These are phyloP conservation scores for Termitomyces sp. DNA, from an alignment of 768 basidiomycete species.

Conservation along the genomic window DNA sequence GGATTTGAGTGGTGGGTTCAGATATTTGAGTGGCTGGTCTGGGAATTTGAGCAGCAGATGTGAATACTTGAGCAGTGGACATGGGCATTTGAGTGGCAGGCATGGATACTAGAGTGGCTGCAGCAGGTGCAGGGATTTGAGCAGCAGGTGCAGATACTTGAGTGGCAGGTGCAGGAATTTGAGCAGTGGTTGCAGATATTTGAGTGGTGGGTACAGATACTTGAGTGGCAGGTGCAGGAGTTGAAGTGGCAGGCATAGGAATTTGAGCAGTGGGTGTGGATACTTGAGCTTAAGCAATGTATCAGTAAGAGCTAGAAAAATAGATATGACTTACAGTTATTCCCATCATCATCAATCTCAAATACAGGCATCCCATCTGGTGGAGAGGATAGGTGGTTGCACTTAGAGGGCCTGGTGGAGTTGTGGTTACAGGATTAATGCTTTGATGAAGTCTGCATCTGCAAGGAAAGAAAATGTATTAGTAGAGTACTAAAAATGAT, in stretches of 20 bases:
- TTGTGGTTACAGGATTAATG: not conserved
- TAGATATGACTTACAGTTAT: not conserved
- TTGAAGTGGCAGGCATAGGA: not conserved
- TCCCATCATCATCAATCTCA: not conserved
- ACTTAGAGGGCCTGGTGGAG: too few relatives aligned
- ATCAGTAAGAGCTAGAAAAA: too few relatives aligned
- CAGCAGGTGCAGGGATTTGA: not conserved
- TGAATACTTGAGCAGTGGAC: too few relatives aligned
- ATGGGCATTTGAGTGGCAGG: too few relatives aligned
- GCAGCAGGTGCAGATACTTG: not conserved
- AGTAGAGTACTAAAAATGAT: too few relatives aligned
- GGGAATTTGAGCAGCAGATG: too few relatives aligned
- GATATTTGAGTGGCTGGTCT: too few relatives aligned
- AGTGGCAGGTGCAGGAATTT: not conserved
- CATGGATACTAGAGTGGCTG: too few relatives aligned
- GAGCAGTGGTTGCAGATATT: not conserved
- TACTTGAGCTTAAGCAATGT: too few relatives aligned
- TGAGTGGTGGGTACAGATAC: not conserved
- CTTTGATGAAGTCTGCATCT: not conserved
- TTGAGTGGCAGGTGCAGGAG: not conserved
- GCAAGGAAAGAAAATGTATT: too few relatives aligned
- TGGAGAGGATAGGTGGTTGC: not conserved
- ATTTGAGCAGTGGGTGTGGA: not conserved
- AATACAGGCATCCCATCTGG: not conserved
- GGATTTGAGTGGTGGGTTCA: too few relatives aligned